phyloP scores from a whole-genome alignment of 2,329 filamentous ascomycete genomes.

The Exophiala sp. region DNA sequence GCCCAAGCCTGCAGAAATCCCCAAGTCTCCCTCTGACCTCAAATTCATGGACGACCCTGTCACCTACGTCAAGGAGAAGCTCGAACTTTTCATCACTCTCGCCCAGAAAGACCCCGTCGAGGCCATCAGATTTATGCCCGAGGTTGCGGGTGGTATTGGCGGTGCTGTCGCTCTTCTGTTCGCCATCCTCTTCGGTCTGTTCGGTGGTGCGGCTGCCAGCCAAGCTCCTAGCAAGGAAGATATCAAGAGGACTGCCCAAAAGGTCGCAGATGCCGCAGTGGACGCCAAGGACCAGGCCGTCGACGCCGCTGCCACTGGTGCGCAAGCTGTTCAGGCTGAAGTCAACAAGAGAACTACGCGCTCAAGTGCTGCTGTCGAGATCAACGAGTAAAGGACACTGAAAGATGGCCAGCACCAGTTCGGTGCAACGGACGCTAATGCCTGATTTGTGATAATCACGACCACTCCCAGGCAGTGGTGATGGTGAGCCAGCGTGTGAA shows the following conservation, averaged over 20 bases:
- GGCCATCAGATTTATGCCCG: conserved; percentile 85
- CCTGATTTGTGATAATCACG: background rate
- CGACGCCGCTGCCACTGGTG: conserved; percentile 56
- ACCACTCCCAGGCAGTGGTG: too few species aligned
- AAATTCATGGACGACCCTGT: conserved; percentile 90
- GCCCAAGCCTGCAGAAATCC: conserved; percentile 67
- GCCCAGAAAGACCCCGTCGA: conserved; percentile 77
- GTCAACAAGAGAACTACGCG: conserved; percentile 59
- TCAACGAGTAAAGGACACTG: conserved; percentile 3
- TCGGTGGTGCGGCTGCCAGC: conserved; percentile 61
- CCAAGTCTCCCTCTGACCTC: conserved; percentile 69
- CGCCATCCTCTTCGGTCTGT: conserved; percentile 61
- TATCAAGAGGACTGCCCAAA: conserved; percentile 67
- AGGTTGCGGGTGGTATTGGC: conserved; percentile 77
- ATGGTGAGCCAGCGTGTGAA: too few species aligned
- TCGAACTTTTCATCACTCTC: conserved; percentile 84
- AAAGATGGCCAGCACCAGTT: background rate
- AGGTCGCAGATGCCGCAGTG: conserved; percentile 60
- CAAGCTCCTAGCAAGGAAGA: conserved; percentile 69
- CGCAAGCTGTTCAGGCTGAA: conserved; percentile 72
- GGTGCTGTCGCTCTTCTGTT: conserved; percentile 68
- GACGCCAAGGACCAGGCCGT: conserved; percentile 63
- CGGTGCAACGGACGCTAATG: background rate
- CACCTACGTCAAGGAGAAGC: conserved; percentile 83
- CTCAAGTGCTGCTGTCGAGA: conserved; percentile 32